phyloP scores from a whole-genome alignment of 176 grass and related monocot species.

The Eragrostis curvula region DNA sequence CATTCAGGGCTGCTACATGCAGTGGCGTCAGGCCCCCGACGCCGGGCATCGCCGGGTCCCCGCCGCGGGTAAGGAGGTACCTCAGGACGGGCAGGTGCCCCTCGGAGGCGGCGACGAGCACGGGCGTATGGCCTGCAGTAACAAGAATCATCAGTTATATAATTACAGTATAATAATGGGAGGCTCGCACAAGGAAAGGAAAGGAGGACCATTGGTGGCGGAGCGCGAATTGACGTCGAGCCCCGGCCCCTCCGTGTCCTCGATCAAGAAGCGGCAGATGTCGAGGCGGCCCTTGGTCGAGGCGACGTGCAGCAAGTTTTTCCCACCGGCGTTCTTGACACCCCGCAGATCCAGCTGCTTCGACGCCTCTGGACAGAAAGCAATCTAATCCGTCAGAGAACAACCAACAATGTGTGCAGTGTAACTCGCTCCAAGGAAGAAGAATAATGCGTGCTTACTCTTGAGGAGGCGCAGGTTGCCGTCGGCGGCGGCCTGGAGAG shows the following conservation, averaged over 20 bases:
- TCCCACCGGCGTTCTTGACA: too few species aligned
- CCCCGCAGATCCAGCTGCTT: too few species aligned
- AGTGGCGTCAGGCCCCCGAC: slow-evolving; percentile 33
- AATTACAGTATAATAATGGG: background rate
- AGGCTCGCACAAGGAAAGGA: background rate
- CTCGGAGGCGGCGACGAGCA: background rate
- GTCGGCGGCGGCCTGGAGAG: too few species aligned
- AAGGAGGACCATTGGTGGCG: too few species aligned
- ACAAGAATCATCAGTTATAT: background rate
- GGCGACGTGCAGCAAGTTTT: too few species aligned
- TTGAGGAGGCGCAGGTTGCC: too few species aligned
- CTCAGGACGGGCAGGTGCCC: background rate
- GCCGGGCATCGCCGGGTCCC: slow-evolving; percentile 18
- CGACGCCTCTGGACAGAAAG: too few species aligned
- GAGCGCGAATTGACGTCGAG: background rate
- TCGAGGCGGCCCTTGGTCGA: background rate
- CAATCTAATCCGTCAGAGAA: too few species aligned
- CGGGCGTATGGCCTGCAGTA: background rate
- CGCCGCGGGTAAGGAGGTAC: slow-evolving; percentile 45
- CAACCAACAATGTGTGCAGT: too few species aligned
- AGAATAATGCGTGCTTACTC: too few species aligned
- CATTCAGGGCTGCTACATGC: slow-evolving; percentile 38
- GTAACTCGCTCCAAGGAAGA: too few species aligned
- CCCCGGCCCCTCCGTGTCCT: too few species aligned
- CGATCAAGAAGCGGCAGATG: background rate